Evolutionary conservation across 352 stramenopile genomes (phyloP), one percentile per base, ranked within the genome.

Genomic region (Sclerospora graminicola): DNA sequence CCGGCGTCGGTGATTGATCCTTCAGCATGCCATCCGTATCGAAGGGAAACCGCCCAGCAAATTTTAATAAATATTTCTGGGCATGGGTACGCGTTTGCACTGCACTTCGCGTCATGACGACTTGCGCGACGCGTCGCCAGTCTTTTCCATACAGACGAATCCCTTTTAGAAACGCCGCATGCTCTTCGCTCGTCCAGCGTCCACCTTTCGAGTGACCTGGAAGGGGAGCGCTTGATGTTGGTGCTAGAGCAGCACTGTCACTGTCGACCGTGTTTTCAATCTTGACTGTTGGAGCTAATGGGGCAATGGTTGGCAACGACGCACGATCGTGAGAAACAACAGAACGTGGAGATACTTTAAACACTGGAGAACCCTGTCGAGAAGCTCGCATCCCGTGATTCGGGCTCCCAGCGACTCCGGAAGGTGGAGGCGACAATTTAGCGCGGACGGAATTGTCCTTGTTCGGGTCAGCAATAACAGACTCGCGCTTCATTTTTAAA

Each of bases 61-160:
- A 88, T 69, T 94, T 94, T 59, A 90, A 84, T 78, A 94, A 89
- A 85, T 94, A 94, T 57, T 94, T 94, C 60, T 94, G 82, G 35
- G 82, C 82, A 52, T 94, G 82, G 24, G 82, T 92, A 29, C 82
- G 80, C 31, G 80, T 90, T 60, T 94, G 82, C 40, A 94, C 81
- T n/a, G 80, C 80, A 26, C 75, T 91, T 29, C 82, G 75, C 23
- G 82, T 89, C 43, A 54, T 69, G 29, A 94, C 79, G 24, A 91
- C 75, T 46, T 91, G 70, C 11, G 82, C 79, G 27, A 94, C 80
- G 13, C 79, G 63, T 23, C 80, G 63, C 82, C 82, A 94, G 57
- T 92, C 80, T 54, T 92, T 91, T 29, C 82, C 78, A 41, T 85
- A 90, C 30, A 89, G 49, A n/a, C 82, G 74, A 32, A 94, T 89